These are phyloP conservation scores for Barbarea vulgaris DNA, from an alignment of 345 rosid genomes.

Conservation along the genomic window DNA sequence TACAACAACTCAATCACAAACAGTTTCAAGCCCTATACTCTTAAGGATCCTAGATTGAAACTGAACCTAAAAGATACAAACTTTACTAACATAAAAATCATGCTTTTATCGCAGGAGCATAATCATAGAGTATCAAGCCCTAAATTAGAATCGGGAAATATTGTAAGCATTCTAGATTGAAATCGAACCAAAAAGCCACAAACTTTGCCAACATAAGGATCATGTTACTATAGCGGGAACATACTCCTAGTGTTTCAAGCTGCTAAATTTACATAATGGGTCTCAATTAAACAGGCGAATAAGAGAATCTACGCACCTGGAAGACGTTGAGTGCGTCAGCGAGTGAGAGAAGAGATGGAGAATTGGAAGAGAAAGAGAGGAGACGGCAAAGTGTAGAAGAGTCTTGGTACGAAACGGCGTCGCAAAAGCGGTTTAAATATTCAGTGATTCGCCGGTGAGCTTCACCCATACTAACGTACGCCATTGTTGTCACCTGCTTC, in stretches of 20 bases:
- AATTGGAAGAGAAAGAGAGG: conserved; percentile 70
- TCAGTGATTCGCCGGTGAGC: conserved; percentile 84
- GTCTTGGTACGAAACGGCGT: conserved; percentile 73
- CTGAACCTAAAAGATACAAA: conserved; percentile 21
- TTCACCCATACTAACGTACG: conserved; percentile 81
- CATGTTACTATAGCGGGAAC: conserved; percentile 1
- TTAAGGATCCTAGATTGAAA: not conserved
- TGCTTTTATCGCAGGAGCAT: not conserved
- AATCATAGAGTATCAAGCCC: conserved; percentile 2
- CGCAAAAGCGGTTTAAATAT: conserved; percentile 71
- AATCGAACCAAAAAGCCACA: conserved; percentile 18
- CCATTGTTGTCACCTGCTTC: conserved; percentile 45
- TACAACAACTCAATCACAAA: not conserved
- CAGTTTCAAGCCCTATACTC: not conserved
- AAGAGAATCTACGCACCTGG: conserved; percentile 41
- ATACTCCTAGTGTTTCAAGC: not conserved
- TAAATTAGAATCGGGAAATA: no score
- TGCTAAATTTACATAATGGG: conserved; percentile 22
- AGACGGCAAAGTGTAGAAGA: conserved; percentile 64
- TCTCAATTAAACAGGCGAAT: not conserved
- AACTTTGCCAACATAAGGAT: conserved; percentile 1
- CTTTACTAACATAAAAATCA: conserved; percentile 5
- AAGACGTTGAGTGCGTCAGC: conserved; percentile 84
- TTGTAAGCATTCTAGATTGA: not conserved
- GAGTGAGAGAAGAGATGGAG: conserved; percentile 62